A percentile compares a stretch with the other conserved stretches of the same genome.
These are phyloP conservation scores for Atractiella rhizophila DNA, from an alignment of 768 basidiomycete genomes.

Conservation along the genomic window DNA sequence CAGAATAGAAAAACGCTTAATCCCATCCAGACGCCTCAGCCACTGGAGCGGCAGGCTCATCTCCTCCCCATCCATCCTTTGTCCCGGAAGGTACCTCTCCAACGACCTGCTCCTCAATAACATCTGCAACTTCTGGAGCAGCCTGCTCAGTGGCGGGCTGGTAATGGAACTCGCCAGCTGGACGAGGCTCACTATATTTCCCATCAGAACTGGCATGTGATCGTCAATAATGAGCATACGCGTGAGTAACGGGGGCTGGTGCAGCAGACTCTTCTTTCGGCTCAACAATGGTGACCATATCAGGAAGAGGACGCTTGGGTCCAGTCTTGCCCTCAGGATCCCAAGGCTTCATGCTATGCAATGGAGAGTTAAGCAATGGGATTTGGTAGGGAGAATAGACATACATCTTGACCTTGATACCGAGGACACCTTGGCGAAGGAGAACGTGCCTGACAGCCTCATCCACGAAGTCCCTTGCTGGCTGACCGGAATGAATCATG, in stretches of 20 bases:
- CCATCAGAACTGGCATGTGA: too few relatives aligned
- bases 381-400: constrained; percentile 17
- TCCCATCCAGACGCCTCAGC: too few relatives aligned
- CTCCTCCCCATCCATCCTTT: too few relatives aligned
- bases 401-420: constrained; percentile 99
- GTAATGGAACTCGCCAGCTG: too few relatives aligned
- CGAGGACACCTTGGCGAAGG: constrained; percentile 91
- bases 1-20: too few relatives aligned
- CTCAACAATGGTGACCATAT: constrained; percentile 51
- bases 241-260: constrained; percentile 5
- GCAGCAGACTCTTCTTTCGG: constrained; percentile 16
- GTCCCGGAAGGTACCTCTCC: too few relatives aligned
- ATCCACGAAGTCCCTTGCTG: constrained; percentile 85
- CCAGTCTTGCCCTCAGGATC: constrained; percentile 78
- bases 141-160: too few relatives aligned
- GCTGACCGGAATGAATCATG: constrained; percentile 66
- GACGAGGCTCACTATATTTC: too few relatives aligned
- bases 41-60: too few relatives aligned
- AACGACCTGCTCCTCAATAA: too few relatives aligned
- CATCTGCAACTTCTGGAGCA: too few relatives aligned
- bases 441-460: constrained; percentile 93
- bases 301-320: constrained; percentile 79
- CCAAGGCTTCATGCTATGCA: constrained; percentile 69
- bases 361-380: neutral
- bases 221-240: neutral